Evolutionary conservation across 2,329 filamentous ascomycete species (phyloP).

Genomic region (Ceratocystis ficicola): DNA sequence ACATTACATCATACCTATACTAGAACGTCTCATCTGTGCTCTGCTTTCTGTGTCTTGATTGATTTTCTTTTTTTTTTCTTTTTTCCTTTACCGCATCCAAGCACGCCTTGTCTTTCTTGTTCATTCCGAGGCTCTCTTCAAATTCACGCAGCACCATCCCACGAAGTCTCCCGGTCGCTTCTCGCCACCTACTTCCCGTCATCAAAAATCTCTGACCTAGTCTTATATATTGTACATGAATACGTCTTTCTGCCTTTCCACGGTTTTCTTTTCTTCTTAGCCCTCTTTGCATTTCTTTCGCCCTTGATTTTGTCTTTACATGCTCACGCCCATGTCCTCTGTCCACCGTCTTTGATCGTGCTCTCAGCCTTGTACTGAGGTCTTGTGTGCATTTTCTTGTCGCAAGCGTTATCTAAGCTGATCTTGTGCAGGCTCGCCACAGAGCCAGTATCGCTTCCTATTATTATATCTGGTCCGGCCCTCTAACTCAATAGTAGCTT

Average conservation of each 20-base stretch:
- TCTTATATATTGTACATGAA: not conserved
- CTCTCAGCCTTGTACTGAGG: not conserved
- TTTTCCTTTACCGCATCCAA: not conserved
- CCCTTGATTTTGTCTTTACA: not conserved
- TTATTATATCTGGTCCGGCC: not conserved
- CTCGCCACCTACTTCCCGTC: not conserved
- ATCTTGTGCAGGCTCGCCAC: not conserved
- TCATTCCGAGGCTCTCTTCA: not conserved
- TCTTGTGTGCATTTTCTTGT: not conserved
- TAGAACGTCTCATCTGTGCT: not conserved
- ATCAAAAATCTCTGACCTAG: not conserved
- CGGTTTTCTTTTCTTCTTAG: not conserved
- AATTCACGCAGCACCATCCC: not conserved
- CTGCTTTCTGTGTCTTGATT: not conserved
- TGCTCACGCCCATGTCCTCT: not conserved
- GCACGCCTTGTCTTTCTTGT: not conserved
- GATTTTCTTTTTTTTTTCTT: not conserved
- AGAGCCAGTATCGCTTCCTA: not conserved
- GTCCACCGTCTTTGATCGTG: constrained; percentile 2
- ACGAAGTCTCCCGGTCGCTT: not conserved
- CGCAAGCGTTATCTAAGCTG: not conserved
- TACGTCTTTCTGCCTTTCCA: not conserved
- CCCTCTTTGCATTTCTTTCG: not conserved
- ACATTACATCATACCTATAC: not conserved
- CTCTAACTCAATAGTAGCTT: not conserved